Evolutionary conservation across 1,284 basidiomycete species (phyloP).

Genomic region (Stygiomarasmius scandens): DNA sequence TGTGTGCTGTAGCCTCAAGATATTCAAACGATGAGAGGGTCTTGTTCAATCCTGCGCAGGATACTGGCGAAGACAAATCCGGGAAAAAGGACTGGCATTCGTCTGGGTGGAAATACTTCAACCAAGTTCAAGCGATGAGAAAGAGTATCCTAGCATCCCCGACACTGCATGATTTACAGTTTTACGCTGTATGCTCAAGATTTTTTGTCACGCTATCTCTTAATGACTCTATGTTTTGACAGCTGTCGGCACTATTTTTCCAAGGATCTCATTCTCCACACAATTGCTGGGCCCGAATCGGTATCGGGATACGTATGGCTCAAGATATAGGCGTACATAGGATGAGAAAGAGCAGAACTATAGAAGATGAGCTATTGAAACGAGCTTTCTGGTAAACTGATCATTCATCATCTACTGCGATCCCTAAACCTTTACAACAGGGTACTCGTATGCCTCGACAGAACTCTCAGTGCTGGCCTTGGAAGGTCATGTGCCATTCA

Average conservation of each 20-base stretch:
- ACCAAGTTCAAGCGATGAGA: slow-evolving; percentile 51
- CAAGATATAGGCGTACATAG: slow-evolving; percentile 70
- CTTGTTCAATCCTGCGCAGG: slow-evolving; percentile 35
- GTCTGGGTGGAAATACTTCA: slow-evolving; percentile 62
- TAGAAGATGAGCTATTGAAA: slow-evolving; percentile 51
- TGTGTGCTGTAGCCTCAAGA: slow-evolving; percentile 67
- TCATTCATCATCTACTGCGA: background rate
- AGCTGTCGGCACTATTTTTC: slow-evolving; percentile 17
- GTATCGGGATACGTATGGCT: slow-evolving; percentile 70
- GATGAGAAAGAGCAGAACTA: slow-evolving; percentile 30
- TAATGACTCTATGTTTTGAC: background rate
- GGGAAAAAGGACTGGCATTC: slow-evolving; percentile 35
- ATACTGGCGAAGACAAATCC: slow-evolving; percentile 5
- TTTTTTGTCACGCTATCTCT: background rate
- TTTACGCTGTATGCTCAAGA: slow-evolving; percentile 32
- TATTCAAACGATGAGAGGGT: slow-evolving; percentile 61
- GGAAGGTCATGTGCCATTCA: slow-evolving; percentile 54
- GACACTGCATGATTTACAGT: slow-evolving; percentile 59
- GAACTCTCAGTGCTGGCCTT: slow-evolving; percentile 45
- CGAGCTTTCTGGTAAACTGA: slow-evolving; percentile 50
- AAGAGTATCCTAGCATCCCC: slow-evolving; percentile 53
- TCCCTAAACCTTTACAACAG: slow-evolving; percentile 14
- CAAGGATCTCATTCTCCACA: slow-evolving; percentile 31
- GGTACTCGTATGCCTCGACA: slow-evolving; percentile 35
- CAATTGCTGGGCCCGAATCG: slow-evolving; percentile 54